phyloP scores from a whole-genome alignment of 257 asterid species.

The Salvia hispanica region DNA sequence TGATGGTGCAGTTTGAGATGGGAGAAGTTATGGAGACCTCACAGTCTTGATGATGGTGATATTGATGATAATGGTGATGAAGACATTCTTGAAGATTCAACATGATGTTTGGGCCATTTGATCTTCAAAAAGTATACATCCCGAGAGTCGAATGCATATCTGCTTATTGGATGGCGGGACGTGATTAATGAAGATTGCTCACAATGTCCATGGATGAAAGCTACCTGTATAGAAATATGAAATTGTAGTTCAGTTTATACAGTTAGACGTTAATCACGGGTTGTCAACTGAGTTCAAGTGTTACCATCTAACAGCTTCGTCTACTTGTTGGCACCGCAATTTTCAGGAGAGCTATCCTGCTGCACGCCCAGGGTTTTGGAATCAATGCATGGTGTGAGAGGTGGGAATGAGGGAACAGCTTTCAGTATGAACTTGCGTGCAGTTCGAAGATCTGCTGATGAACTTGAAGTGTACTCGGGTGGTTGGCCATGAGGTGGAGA shows the following conservation, averaged over 20 bases:
- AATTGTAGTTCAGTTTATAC: neutral
- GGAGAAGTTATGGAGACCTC: conserved; percentile 1
- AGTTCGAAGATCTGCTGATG: conserved; percentile 46
- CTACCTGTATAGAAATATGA: conserved; percentile 1
- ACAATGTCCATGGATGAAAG: neutral
- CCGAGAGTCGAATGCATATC: neutral
- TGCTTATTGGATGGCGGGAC: neutral
- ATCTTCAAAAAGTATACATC: neutral
- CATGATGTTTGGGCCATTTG: neutral
- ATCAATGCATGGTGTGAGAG: conserved; percentile 55
- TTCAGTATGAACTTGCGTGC: conserved; percentile 34
- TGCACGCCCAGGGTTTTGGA: conserved; percentile 34
- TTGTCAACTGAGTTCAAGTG: conserved; percentile 5
- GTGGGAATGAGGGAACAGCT: conserved; percentile 61
- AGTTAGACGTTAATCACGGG: neutral
- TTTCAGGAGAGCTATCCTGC: conserved; percentile 33
- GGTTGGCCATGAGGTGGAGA: conserved; percentile 59
- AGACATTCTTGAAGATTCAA: conserved; percentile 7
- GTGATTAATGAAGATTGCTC: neutral
- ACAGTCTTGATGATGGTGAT: neutral
- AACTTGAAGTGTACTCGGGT: conserved; percentile 41
- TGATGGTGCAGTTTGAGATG: conserved; percentile 5
- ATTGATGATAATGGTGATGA: neutral
- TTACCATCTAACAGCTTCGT: conserved; percentile 27
- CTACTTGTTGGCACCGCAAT: conserved; percentile 36